Conservation (phyloP, 2,329 filamentous ascomycete species). For the Xylogone sp. region DNA sequence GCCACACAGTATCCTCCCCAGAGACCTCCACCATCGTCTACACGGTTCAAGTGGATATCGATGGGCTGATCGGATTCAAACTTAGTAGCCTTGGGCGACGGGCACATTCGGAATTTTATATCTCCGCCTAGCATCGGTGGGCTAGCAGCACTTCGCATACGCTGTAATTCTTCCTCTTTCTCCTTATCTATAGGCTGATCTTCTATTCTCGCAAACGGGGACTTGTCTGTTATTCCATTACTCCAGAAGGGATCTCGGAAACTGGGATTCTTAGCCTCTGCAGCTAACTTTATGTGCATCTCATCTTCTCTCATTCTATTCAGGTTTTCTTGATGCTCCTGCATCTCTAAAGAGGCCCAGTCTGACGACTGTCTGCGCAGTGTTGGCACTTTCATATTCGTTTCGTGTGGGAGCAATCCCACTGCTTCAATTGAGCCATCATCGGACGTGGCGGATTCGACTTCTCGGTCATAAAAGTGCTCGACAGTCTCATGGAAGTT, state of each 20-base stretch:
- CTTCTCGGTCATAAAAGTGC: conserved; percentile 30
- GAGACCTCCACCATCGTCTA: conserved; percentile 60
- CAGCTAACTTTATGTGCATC: conserved; percentile 27
- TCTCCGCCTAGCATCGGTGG: conserved; percentile 89
- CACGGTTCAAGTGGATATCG: conserved; percentile 48
- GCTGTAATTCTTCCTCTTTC: conserved; percentile 36
- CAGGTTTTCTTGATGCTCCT: conserved; percentile 28
- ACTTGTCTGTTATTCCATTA: conserved; percentile 26
- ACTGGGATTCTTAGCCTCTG: conserved; percentile 25
- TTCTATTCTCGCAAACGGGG: conserved; percentile 8
- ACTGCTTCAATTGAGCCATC: conserved; percentile 26
- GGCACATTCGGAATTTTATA: conserved; percentile 75
- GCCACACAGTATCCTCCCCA: conserved; percentile 71
- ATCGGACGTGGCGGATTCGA: conserved; percentile 25
- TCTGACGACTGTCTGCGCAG: conserved; percentile 23
- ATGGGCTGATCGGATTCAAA: conserved; percentile 73
- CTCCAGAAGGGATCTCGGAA: conserved; percentile 31
- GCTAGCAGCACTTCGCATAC: conserved; percentile 54
- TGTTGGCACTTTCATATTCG: conserved; percentile 1
- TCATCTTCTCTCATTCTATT: conserved; percentile 27
- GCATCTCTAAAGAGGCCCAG: conserved; percentile 30
- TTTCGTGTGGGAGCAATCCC: conserved; percentile 22
- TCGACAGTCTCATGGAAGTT: conserved; percentile 32
- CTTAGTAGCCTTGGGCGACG: conserved; percentile 78
- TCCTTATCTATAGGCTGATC: conserved; percentile 14